Conservation (phyloP, 352 stramenopile genomes). For the Phytophthora podocarpi region DNA sequence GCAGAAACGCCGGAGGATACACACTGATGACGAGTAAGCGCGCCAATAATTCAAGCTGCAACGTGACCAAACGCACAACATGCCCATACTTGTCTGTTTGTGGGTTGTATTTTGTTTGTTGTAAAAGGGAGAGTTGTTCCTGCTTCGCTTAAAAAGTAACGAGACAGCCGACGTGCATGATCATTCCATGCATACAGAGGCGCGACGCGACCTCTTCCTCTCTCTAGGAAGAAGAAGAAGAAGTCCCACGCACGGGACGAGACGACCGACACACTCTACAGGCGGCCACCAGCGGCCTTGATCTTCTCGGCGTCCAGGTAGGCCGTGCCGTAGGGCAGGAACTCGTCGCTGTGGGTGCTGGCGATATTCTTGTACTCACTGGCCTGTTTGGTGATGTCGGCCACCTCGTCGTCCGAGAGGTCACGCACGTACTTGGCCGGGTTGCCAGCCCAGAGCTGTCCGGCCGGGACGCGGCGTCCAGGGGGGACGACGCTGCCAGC, state of each 20-base stretch:
- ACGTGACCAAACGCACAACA: background rate
- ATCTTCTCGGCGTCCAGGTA: slow-evolving; percentile 90
- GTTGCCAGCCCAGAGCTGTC: slow-evolving; percentile 97
- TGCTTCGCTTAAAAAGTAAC: slow-evolving; percentile 31
- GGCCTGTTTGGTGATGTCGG: slow-evolving; percentile 87
- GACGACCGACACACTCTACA: slow-evolving; percentile 57
- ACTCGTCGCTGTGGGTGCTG: slow-evolving; percentile 89
- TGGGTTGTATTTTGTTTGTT: slow-evolving; percentile 42
- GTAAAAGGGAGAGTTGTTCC: slow-evolving; percentile 24
- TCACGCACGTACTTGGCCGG: slow-evolving; percentile 94
- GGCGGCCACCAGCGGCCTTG: slow-evolving; percentile 75
- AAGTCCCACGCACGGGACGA: slow-evolving; percentile 1
- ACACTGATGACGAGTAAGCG: slow-evolving; percentile 59
- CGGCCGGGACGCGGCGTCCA: slow-evolving; percentile 87
- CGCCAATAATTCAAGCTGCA: slow-evolving; percentile 12
- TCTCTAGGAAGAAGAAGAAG: slow-evolving; percentile 24
- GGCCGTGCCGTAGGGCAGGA: slow-evolving; percentile 88
- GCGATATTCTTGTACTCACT: slow-evolving; percentile 86
- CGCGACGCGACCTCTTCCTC: slow-evolving; percentile 16
- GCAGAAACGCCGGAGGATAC: slow-evolving; percentile 65
- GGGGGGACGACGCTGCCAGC: slow-evolving; percentile 94
- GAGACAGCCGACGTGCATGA: slow-evolving; percentile 27
- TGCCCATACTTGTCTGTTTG: slow-evolving; percentile 20
- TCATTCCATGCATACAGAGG: slow-evolving; percentile 22
- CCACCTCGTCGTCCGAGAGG: slow-evolving; percentile 93